Evolutionary conservation across 352 stramenopile genomes (phyloP), one percentile per base, ranked within the genome.

Genomic region (Globisporangium middletonii): DNA sequence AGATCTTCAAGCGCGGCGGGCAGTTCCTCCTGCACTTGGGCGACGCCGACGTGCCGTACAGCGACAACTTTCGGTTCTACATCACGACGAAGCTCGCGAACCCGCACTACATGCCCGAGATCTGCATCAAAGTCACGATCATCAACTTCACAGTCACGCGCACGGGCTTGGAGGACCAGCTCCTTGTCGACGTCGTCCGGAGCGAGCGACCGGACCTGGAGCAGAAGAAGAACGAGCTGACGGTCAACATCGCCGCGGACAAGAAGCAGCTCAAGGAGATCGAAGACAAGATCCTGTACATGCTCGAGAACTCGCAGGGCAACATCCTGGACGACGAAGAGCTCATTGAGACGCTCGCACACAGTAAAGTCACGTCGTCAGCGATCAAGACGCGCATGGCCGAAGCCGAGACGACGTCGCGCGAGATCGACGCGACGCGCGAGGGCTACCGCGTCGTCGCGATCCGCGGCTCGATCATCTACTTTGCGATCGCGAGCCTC

Each of bases 141-240:
- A 94, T 98, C 62, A 98, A 98, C 69, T 98, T 98, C 47, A 98
- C 92, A 1, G 92, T 98, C 26, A 98, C 92, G 9, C 73, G 96
- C 46, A 89, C 79, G 7, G 92, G 92, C 0, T 68, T 98, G 0
- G 92, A 98, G 49, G 92, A 98, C 53, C 92, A 98, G 60, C 66
- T 98, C 27, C 68, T 98, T 3, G 92, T 97, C 7, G 89, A 97
- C 59, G 89, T 98, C 4, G 89, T 98, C 23, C 80, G 83, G 12
- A 95, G 92, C 55, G 92, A 98, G 52, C 79, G 92, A 6, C 90
- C 91, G 0, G 92, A 98, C 59, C 62, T 98, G 0, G 92, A 97
- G 56, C 83, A 88, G 33, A 91, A 94, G 65, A 97, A 97, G 60
- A 94, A 97, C 62, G 77, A 95, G 47, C 76, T 98, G 4, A 94